These are phyloP conservation scores for Lumnitzera racemosa DNA, from an alignment of 345 rosid genomes.

Conservation along the genomic window DNA sequence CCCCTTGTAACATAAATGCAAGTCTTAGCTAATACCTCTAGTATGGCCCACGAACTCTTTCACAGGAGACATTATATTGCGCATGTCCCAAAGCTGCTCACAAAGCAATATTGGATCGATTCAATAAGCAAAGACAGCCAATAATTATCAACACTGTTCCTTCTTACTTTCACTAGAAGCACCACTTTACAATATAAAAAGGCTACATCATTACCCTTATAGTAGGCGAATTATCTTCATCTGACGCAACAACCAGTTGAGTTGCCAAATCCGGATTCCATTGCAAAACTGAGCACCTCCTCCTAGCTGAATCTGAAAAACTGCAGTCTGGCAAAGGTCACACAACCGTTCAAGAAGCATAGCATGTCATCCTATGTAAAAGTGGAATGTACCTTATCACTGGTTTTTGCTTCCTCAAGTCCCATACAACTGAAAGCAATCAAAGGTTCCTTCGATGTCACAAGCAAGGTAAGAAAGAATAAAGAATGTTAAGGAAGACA, in stretches of 20 bases:
- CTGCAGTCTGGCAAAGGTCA: constrained; percentile 34
- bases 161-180: not conserved
- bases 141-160: constrained; percentile 3
- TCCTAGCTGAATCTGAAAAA: constrained; percentile 81
- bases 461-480: constrained; percentile 1
- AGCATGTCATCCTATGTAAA: not conserved
- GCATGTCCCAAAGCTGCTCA: constrained; percentile 97
- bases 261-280: constrained; percentile 99
- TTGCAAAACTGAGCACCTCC: constrained; percentile 95
- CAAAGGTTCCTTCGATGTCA: constrained; percentile 7
- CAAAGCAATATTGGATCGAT: constrained; percentile 11
- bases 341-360: constrained; percentile 10
- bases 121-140: not conserved
- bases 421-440: constrained; percentile 78
- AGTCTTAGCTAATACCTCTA: constrained; percentile 43
- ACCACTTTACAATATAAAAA: not conserved
- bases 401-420: constrained; percentile 93
- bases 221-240: constrained; percentile 80
- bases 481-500: not conserved
- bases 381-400: constrained; percentile 54
- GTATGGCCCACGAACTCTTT: constrained; percentile 88
- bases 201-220: constrained; percentile 49
- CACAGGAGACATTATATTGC: constrained; percentile 83
- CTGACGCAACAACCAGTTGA: constrained; percentile 96
- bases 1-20: too few relatives aligned